These are phyloP conservation scores for Diaporthe aspalathi DNA, from an alignment of 2,329 filamentous ascomycete species.

Conservation along the genomic window DNA sequence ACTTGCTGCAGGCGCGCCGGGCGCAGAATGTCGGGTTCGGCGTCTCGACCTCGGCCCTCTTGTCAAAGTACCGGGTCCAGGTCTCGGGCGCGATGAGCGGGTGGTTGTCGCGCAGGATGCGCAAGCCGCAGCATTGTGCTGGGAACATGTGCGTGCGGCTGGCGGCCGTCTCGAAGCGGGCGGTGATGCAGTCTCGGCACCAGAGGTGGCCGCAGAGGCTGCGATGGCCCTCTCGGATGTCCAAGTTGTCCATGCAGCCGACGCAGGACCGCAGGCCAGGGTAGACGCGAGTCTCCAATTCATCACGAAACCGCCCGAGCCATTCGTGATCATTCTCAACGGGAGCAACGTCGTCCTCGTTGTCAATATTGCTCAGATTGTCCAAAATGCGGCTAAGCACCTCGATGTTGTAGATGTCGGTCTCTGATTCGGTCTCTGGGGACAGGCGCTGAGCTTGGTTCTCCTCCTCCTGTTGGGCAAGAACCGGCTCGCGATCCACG, in stretches of 20 bases:
- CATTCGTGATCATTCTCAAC: no score
- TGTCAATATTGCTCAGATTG: no score
- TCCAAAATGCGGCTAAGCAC: no score
- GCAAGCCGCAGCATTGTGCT: not conserved
- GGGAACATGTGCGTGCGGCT: not conserved
- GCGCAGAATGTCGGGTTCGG: slow-evolving; percentile 64
- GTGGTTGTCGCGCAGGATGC: not conserved
- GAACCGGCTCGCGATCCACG: not conserved
- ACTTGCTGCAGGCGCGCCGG: slow-evolving; percentile 55
- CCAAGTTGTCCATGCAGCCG: not conserved
- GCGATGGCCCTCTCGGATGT: not conserved
- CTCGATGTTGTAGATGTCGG: no score
- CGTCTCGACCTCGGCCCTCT: slow-evolving; percentile 60
- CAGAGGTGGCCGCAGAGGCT: not conserved
- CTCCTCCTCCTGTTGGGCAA: not conserved
- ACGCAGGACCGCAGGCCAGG: not conserved
- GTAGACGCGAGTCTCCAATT: not conserved
- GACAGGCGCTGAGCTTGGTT: not conserved
- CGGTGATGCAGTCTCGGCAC: not conserved
- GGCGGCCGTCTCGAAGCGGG: not conserved
- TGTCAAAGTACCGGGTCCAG: slow-evolving; percentile 52
- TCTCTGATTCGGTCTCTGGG: no score
- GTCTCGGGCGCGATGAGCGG: slow-evolving; percentile 52
- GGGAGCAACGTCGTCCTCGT: no score
- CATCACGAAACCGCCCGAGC: not conserved